These are phyloP conservation scores for Hyphopichia homilentoma DNA, from an alignment of 805 yeast genomes.

Conservation along the genomic window DNA sequence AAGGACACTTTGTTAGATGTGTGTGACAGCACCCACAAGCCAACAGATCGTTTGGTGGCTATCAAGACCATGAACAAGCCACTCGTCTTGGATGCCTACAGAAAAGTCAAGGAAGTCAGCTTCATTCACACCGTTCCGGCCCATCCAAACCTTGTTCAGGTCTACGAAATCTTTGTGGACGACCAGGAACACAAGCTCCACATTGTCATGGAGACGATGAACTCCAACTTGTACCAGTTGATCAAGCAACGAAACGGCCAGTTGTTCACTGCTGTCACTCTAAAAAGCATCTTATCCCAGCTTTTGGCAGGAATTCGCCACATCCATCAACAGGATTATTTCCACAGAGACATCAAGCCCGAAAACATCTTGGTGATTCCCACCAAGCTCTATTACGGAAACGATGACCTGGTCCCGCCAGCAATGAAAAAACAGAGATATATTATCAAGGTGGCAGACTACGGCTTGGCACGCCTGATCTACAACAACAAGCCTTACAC, in stretches of 20 bases:
- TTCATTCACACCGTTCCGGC: conserved; percentile 67
- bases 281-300: conserved; percentile 68
- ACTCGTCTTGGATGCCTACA: conserved; percentile 31
- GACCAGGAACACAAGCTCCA: conserved; percentile 54
- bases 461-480: conserved; percentile 68
- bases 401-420: conserved; percentile 35
- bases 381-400: conserved; percentile 50
- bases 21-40: conserved; percentile 15
- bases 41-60: conserved; percentile 52
- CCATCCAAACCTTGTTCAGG: conserved; percentile 68
- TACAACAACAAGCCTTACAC: conserved; percentile 57
- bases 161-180: conserved; percentile 80
- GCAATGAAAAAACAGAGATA: conserved; percentile 42
- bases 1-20: conserved; percentile 53
- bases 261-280: conserved; percentile 52
- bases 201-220: conserved; percentile 87
- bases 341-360: conserved; percentile 92
- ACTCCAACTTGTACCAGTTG: conserved; percentile 73
- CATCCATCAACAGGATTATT: conserved; percentile 65
- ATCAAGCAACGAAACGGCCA: conserved; percentile 57
- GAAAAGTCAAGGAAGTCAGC: conserved; percentile 56
- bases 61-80: conserved; percentile 72
- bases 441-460: conserved; percentile 73
- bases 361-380: conserved; percentile 80
- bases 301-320: conserved; percentile 74